Conservation (phyloP, 768 basidiomycete genomes). For the Pisolithus albus region DNA sequence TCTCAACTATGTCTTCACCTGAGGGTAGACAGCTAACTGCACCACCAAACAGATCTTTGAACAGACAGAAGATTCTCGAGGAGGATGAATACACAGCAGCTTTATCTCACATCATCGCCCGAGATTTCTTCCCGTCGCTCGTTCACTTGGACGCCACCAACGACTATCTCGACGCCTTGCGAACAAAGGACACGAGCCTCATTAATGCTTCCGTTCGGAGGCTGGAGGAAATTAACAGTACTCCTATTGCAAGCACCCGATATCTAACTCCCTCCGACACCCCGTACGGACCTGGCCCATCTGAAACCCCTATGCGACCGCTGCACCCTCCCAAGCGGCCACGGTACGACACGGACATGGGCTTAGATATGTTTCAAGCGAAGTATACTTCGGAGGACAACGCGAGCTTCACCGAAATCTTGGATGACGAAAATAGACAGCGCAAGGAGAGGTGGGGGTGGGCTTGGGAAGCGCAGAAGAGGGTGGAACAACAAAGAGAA, state of each 20-base stretch:
- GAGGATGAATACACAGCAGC: conserved; percentile 95
- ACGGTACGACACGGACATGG: conserved; percentile 54
- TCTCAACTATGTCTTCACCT: conserved; percentile 25
- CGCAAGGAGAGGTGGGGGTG: conserved; percentile 79
- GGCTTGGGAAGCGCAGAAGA: conserved; percentile 91
- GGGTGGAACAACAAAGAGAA: conserved; percentile 61
- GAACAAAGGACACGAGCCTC: conserved; percentile 67
- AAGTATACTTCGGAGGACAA: conserved; percentile 96
- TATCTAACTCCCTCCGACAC: conserved; percentile 54
- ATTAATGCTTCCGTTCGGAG: conserved; percentile 70
- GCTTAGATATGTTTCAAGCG: conserved; percentile 83
- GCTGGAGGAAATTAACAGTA: conserved; percentile 54
- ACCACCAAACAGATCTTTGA: conserved; percentile 49
- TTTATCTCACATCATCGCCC: conserved; percentile 86
- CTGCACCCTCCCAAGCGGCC: conserved; percentile 44
- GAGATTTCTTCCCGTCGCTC: conserved; percentile 96
- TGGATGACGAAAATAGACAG: conserved; percentile 82
- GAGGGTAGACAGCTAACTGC: conserved; percentile 22
- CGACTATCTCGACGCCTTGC: conserved; percentile 74
- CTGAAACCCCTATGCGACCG: conserved; percentile 61
- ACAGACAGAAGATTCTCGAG: conserved; percentile 65
- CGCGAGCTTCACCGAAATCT: conserved; percentile 88
- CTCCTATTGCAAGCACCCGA: conserved; percentile 36
- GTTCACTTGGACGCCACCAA: conserved; percentile 86
- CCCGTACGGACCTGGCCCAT: conserved; percentile 51